Percentiles rank a stretch among this genome's conserved stretches.
Evolutionary conservation across 306 rosid species (phyloP).

Genomic region (Gastrolobium bilobum): DNA sequence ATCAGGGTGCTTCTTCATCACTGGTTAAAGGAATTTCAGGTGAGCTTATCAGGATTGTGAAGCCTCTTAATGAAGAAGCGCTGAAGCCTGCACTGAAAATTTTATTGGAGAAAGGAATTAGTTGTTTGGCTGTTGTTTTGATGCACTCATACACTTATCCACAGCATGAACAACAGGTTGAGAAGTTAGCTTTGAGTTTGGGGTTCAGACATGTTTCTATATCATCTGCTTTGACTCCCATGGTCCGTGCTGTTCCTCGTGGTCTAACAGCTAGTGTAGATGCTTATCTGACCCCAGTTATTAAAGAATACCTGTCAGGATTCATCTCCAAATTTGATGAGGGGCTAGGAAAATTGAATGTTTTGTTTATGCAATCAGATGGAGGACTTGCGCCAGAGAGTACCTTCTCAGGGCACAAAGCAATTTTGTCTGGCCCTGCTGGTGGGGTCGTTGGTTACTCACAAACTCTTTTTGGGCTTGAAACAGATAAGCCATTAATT

Average conservation of each 20-base stretch:
- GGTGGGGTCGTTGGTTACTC: slow-evolving; percentile 99
- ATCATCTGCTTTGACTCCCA: slow-evolving; percentile 94
- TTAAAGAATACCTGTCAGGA: slow-evolving; percentile 91
- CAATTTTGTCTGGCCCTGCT: slow-evolving; percentile 96
- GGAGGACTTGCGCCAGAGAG: slow-evolving; percentile 98
- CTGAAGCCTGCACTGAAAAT: slow-evolving; percentile 66
- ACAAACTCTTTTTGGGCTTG: slow-evolving; percentile 86
- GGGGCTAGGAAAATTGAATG: slow-evolving; percentile 76
- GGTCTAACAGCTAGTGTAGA: slow-evolving; percentile 96
- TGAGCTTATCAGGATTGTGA: slow-evolving; percentile 80
- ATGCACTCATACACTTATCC: slow-evolving; percentile 94
- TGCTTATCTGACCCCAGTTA: slow-evolving; percentile 97
- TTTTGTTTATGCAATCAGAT: slow-evolving; percentile 97
- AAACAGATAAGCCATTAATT: slow-evolving; percentile 86
- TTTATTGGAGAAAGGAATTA: slow-evolving; percentile 76
- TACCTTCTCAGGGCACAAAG: slow-evolving; percentile 94
- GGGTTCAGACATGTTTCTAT: slow-evolving; percentile 93
- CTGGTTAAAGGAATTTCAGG: slow-evolving; percentile 83
- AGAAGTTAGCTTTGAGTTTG: slow-evolving; percentile 73
- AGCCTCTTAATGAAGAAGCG: slow-evolving; percentile 73
- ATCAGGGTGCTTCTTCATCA: slow-evolving; percentile 47
- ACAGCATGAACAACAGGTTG: slow-evolving; percentile 74
- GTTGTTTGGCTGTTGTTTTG: slow-evolving; percentile 88
- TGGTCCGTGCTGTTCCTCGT: slow-evolving; percentile 97
- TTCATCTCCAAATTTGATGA: slow-evolving; percentile 91